phyloP scores from a whole-genome alignment of 257 asterid genomes.

The Solanum sitiens region DNA sequence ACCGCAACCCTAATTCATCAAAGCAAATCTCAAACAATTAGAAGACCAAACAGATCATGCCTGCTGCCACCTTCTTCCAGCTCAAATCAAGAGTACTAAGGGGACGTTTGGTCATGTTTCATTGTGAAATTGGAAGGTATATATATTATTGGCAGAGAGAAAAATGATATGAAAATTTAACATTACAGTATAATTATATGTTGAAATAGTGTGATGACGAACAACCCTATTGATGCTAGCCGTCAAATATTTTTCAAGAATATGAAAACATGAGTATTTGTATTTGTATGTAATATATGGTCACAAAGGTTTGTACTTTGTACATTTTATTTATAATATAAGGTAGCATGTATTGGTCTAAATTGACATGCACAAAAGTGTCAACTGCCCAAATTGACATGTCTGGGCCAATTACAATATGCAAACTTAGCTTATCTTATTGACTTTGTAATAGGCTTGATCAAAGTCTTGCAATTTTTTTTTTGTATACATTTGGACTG shows the following conservation, averaged over 20 bases:
- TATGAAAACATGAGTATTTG: neutral
- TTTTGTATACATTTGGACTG: too few species aligned
- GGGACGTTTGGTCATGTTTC: too few species aligned
- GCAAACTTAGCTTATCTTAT: neutral
- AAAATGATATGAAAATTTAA: too few species aligned
- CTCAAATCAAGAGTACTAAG: neutral
- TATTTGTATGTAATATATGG: neutral
- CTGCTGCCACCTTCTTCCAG: constrained; percentile 21
- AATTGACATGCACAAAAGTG: neutral
- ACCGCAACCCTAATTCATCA: constrained; percentile 20
- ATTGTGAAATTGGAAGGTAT: too few species aligned
- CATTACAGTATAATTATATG: too few species aligned
- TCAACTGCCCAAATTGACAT: neutral
- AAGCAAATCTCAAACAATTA: constrained; percentile 4
- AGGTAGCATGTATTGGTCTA: neutral
- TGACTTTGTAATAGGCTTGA: neutral
- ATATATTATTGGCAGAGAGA: neutral
- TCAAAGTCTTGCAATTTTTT: too few species aligned
- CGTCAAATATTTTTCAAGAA: neutral
- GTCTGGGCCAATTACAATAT: neutral
- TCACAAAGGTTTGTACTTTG: neutral
- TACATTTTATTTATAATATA: too few species aligned
- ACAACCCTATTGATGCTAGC: neutral
- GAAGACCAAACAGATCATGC: constrained; percentile 10
- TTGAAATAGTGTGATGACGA: neutral